Evolutionary conservation across 352 stramenopile genomes (phyloP).

Genomic region (Achlya hypogyna): DNA sequence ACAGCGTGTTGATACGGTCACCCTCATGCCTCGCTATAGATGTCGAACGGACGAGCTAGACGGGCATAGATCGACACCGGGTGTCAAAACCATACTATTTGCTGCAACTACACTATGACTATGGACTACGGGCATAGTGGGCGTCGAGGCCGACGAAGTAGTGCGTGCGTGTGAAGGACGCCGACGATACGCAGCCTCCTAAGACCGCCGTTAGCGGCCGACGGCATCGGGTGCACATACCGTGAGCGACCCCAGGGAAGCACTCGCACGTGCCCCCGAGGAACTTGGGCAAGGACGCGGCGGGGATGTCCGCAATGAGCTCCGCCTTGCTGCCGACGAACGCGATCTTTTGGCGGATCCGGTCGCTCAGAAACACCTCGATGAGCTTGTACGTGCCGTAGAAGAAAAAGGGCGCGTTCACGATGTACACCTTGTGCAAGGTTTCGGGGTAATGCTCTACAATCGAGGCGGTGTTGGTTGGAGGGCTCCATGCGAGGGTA

Average conservation of each 20-base stretch:
- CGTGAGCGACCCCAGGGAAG: constrained; percentile 7
- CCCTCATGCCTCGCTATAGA: constrained; percentile 2
- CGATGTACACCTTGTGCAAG: constrained; percentile 65
- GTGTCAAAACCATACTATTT: not conserved
- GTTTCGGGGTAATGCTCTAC: constrained; percentile 65
- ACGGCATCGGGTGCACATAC: not conserved
- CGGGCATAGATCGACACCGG: too few relatives aligned
- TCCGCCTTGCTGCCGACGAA: constrained; percentile 33
- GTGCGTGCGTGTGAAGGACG: not conserved
- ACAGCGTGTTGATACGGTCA: not conserved
- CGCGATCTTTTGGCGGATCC: constrained; percentile 75
- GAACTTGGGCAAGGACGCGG: not conserved
- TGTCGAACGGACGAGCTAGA: constrained; percentile 10
- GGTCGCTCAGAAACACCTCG: constrained; percentile 47
- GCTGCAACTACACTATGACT: not conserved
- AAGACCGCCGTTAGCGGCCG: not conserved
- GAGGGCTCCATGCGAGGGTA: too few relatives aligned
- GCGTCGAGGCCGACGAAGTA: constrained; percentile 2
- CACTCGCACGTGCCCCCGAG: constrained; percentile 16
- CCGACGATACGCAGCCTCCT: not conserved
- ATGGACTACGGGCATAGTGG: not conserved
- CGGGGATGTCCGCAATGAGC: constrained; percentile 7
- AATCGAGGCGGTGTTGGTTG: too few relatives aligned
- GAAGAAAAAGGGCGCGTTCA: constrained; percentile 79
- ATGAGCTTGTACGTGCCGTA: constrained; percentile 78